Evolutionary conservation across 2,329 filamentous ascomycete species (phyloP), one percentile per base, ranked within the genome.

Genomic region (Aspergillus costaricaensis): DNA sequence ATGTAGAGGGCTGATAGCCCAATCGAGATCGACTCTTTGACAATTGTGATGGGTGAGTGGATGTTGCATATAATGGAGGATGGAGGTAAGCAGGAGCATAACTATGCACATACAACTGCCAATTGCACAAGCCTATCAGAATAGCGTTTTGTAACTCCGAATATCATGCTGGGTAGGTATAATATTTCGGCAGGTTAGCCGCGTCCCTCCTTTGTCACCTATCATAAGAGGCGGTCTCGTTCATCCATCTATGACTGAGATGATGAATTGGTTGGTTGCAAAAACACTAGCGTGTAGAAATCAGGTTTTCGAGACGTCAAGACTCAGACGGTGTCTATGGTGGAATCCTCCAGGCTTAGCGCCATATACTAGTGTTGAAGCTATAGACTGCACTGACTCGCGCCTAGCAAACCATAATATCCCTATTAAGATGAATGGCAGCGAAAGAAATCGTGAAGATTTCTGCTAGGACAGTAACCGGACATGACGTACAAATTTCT

Each of bases 361-460:
- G 23, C 19, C 9, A 55, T 36, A 23, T 39, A 36, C 36, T 55
- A 43, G 53, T 43, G 53, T 21, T 47, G 12, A 55, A 27, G 38
- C 36, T 55, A 38, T 44, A 36, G 27, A 25, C 25, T 30, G 47
- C 47, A 32, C 47, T 50, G 47, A 50, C 47, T 50, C 47, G 47
- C 10, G 47, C 15, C 21, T 49, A 6, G 9, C 47, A 50, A 50
- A 50, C 47, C n/a, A 50, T 50, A 50, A 50, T 19, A 30, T 23
- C 10, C 21, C 21, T 49, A 3, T 8, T 49, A 49, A 49, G 23
- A 4, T 17, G 43, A 19, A 38, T 36, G 49, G 36, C 21, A 51
- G 51, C 57, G 5, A 7, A 32, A 32, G 10, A 21, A 21, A 19
- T 44, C 8, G 19, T 43, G 41, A 19, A 5, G 19, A 27, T 27